phyloP scores from a whole-genome alignment of 306 rosid genomes.

The Cicer bijugum region DNA sequence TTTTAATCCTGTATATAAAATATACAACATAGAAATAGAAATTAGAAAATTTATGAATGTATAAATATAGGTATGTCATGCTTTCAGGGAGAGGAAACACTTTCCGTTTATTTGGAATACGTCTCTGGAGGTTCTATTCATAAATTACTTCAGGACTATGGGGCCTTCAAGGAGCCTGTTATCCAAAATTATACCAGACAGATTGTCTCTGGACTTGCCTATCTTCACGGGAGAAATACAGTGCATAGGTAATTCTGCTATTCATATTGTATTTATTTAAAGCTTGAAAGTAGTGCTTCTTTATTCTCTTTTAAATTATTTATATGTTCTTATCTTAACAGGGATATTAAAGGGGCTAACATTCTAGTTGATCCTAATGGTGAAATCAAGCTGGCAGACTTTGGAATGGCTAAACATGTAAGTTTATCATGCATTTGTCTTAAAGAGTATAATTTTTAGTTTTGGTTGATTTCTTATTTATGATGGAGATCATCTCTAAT shows the following conservation, averaged over 20 bases:
- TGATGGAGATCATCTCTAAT: constrained; percentile 38
- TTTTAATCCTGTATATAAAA: constrained; percentile 22
- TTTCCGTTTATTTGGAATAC: constrained; percentile 90
- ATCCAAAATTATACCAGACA: constrained; percentile 92
- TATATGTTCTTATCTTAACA: constrained; percentile 48
- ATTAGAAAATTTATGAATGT: neutral
- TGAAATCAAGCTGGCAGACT: constrained; percentile 93
- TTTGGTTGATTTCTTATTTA: constrained; percentile 20
- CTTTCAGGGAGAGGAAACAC: constrained; percentile 84
- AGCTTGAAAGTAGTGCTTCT: constrained; percentile 5
- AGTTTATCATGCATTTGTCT: constrained; percentile 27
- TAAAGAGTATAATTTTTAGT: constrained; percentile 33
- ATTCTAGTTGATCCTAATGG: constrained; percentile 96
- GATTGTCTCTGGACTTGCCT: constrained; percentile 92
- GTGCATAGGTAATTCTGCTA: constrained; percentile 74
- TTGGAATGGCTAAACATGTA: constrained; percentile 99
- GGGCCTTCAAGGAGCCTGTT: constrained; percentile 87
- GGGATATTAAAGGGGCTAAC: constrained; percentile 99
- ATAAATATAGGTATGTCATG: constrained; percentile 36
- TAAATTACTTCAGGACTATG: constrained; percentile 91
- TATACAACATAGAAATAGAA: constrained; percentile 4
- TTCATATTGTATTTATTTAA: constrained; percentile 12
- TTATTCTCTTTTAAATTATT: constrained; percentile 19
- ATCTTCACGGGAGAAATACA: constrained; percentile 91
- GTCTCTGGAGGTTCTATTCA: constrained; percentile 98